Evolutionary conservation across 129 eudicot species (phyloP).

Genomic region (Flaveria ramosissima): DNA sequence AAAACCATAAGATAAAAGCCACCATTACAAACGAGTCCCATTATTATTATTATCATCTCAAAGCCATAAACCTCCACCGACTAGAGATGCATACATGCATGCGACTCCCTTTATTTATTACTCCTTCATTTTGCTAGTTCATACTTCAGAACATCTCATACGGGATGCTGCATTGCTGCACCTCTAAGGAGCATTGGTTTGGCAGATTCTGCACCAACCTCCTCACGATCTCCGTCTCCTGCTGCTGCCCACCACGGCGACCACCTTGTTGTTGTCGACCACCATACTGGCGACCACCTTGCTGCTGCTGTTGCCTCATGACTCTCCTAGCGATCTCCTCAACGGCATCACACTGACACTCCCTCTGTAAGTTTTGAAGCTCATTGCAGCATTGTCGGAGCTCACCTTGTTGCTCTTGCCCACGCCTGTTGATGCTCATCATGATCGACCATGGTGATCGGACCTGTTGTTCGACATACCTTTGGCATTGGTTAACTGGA

Average conservation of each 20-base stretch:
- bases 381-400: slow-evolving; percentile 27
- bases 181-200: accelerated
- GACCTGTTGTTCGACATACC: neutral
- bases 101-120: too few species aligned
- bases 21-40: too few species aligned
- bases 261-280: too few species aligned
- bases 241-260: too few species aligned
- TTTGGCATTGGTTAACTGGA: slow-evolving; percentile 15
- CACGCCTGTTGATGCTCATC: neutral
- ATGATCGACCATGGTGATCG: neutral
- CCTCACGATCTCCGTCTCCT: too few species aligned
- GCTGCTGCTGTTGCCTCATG: neutral
- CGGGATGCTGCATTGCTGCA: accelerated
- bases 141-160: too few species aligned
- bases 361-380: slow-evolving; percentile 3
- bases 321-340: slow-evolving; percentile 13
- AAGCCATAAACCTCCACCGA: slow-evolving; percentile 1
- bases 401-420: neutral
- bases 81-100: too few species aligned
- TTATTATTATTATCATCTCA: neutral
- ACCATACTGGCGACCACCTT: too few species aligned
- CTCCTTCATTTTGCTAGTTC: too few species aligned
- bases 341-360: neutral
- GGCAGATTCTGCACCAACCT: accelerated
- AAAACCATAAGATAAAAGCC: neutral